Base-by-base conservation (phyloP, 2,329 filamentous ascomycete species). In the Sarocladium oryzae region DNA sequence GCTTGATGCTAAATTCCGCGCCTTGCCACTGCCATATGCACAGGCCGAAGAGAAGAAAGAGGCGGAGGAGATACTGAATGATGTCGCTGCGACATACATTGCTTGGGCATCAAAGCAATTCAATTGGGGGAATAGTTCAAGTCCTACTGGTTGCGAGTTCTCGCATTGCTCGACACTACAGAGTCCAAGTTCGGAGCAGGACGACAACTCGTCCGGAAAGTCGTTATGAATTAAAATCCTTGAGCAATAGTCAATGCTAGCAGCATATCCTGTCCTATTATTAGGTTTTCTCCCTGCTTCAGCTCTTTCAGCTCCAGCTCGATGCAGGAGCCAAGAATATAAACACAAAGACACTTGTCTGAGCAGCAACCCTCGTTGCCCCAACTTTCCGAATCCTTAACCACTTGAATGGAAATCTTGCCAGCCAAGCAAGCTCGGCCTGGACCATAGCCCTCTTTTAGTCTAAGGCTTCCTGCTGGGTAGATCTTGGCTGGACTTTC, bases 21-120 rank as follows among this genome's bases (percentile, higher is more conserved):
- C 37, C 37, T 40, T 40, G 37, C 37, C 37, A 23, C 37, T 40
- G 37, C 37, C 37, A 40, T 40, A 40, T 15, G 37, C 37, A 40
- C 37, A 40, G 16, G 37, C 16, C 37, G 37, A 40, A 40, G 37
- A 40, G 37, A 40, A 40, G 37, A 40, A 40, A 40, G 37, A 46
- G 41, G 23, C n/a, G 41, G 41, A 46, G 41, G 41, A 46, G 41
- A 30, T 46, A 30, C 41, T 46, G 41, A 46, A 46, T 32, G 41
- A 46, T 30, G 41, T 46, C 18, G 41, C 41, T 46, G 41, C 41
- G 28, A 32, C 23, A 30, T 46, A 46, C 28, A 28, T 46, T 30
- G 41, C 28, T 28, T 46, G 41, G 41, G 41, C 41, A 46, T 28
- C 23, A 32, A 46, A 46, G 41, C 41, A 46, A 32, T 46, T 46